Base-by-base conservation (phyloP, 371 early-diverging fungal genomes). In the Mortierella sp. region DNA sequence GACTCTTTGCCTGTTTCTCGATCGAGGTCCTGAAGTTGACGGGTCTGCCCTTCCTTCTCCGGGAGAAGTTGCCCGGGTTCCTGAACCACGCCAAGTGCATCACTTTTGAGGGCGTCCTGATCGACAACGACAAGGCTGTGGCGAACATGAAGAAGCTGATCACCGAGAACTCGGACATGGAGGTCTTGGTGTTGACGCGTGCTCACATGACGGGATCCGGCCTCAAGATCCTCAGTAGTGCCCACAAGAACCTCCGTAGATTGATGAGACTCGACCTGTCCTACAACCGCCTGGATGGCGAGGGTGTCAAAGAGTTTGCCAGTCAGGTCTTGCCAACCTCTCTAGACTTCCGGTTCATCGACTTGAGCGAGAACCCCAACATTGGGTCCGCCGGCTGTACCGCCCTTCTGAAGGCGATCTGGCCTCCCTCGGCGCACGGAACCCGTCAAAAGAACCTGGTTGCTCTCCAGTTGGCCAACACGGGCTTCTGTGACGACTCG, bases 101-200 rank as follows among this genome's bases (percentile, higher is more conserved):
- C 47, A 61, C 66, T 19, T 77, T 81, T 52, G 81, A 81, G 16
- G 81, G 81, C 14, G 81, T 81, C 14, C 68, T 81, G 19, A 34
- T 81, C 44, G 81, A 81, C 50, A 81, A 76, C 29, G 81, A 81
- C 74, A 77, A 77, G 71, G 77, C 81, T 19, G 70, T 81, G 29
- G 64, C 71, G 40, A 81, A 81, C 50, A 81, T 81, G 81, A 81
- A 81, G 68, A 81, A 81, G 65, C 63, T 81, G 14, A 70, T 81
- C 64, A 66, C 66, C 8, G 73, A 70, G 34, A 81, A 81, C 68
- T 72, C 81, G 22, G 81, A 81, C 43, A 74, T 81, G 81, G 73
- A 73, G 44, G 53, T 71, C 48, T 48, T 81, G 43, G 37, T 64
- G 48, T 44, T 81, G 52, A 81, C 70, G 1, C 48, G 73, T 3